Evolutionary conservation across 352 stramenopile species (phyloP).

Genomic region (Pythium sukuiense): DNA sequence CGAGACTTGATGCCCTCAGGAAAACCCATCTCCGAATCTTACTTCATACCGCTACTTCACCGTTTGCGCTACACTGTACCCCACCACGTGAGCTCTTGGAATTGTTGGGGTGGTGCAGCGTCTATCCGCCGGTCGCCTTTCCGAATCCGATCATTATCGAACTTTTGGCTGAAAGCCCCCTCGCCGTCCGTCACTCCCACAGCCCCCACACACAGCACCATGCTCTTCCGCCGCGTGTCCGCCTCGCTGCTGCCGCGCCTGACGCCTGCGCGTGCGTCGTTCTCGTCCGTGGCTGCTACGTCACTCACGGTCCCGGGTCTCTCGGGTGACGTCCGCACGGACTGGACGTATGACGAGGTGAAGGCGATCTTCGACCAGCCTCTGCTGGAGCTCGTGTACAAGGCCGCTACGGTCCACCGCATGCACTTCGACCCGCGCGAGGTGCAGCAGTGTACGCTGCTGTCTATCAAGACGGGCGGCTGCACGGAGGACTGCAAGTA

Average conservation of each 20-base stretch:
- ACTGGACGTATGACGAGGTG: slow-evolving; percentile 96
- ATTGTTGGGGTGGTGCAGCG: slow-evolving; percentile 13
- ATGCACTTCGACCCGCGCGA: slow-evolving; percentile 97
- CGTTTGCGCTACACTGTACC: slow-evolving; percentile 23
- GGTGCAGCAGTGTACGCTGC: slow-evolving; percentile 97
- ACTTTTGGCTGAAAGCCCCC: slow-evolving; percentile 6
- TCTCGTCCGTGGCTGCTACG: slow-evolving; percentile 28
- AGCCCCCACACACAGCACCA: slow-evolving; percentile 9
- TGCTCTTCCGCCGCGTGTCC: slow-evolving; percentile 49
- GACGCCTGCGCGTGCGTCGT: slow-evolving; percentile 27
- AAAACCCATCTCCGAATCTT: slow-evolving; percentile 6
- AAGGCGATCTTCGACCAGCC: slow-evolving; percentile 93
- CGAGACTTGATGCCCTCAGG: slow-evolving; percentile 15
- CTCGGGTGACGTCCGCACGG: slow-evolving; percentile 62
- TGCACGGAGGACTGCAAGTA: slow-evolving; percentile 95
- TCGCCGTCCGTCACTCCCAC: slow-evolving; percentile 1
- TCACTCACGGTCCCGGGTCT: slow-evolving; percentile 69
- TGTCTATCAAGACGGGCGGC: slow-evolving; percentile 97
- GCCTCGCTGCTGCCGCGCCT: slow-evolving; percentile 29
- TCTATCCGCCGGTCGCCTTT: not conserved
- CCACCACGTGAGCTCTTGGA: slow-evolving; percentile 2
- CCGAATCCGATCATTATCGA: slow-evolving; percentile 20
- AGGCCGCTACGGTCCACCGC: slow-evolving; percentile 94
- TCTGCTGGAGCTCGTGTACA: slow-evolving; percentile 97
- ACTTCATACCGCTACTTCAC: slow-evolving; percentile 35